Percentiles rank a stretch among this genome's conserved stretches.
phyloP scores from a whole-genome alignment of 495 filamentous ascomycete species.

The Tuber microsphaerosporum region DNA sequence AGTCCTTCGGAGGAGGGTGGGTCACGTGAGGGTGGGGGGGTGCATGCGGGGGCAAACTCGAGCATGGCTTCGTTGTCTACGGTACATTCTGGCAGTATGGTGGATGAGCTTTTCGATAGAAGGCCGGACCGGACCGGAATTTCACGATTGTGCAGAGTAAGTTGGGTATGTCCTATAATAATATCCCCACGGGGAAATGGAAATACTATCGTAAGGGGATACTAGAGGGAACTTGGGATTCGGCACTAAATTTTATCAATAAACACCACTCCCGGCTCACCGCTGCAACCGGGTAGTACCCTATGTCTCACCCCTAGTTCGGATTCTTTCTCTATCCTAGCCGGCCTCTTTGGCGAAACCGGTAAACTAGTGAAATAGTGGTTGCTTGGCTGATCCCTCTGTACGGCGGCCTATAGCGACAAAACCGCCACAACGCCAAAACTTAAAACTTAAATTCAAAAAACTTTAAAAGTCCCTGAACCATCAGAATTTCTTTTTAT shows the following conservation, averaged over 20 bases:
- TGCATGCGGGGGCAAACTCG: neutral
- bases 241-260: conserved; percentile 57
- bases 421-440: conserved; percentile 57
- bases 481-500: too few species aligned
- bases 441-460: too few species aligned
- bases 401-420: too few species aligned
- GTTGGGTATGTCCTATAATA: conserved; percentile 15
- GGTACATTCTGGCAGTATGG: conserved; percentile 6
- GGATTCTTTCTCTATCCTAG: conserved; percentile 43
- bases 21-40: conserved; percentile 14
- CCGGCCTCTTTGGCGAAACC: too few species aligned
- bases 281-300: conserved; percentile 61
- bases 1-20: conserved; percentile 34
- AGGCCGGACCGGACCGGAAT: conserved; percentile 30
- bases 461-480: too few species aligned
- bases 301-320: conserved; percentile 76
- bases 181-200: too few species aligned
- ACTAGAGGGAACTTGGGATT: conserved; percentile 29
- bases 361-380: conserved; percentile 16
- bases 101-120: conserved; percentile 28
- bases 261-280: conserved; percentile 66
- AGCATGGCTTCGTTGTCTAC: conserved; percentile 13
- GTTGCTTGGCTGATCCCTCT: conserved; percentile 69
- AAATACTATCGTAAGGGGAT: neutral
- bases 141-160: conserved; percentile 30